Conservation (phyloP, 192 early-diverging fungal genomes). For the Neocallimastix lanati region DNA sequence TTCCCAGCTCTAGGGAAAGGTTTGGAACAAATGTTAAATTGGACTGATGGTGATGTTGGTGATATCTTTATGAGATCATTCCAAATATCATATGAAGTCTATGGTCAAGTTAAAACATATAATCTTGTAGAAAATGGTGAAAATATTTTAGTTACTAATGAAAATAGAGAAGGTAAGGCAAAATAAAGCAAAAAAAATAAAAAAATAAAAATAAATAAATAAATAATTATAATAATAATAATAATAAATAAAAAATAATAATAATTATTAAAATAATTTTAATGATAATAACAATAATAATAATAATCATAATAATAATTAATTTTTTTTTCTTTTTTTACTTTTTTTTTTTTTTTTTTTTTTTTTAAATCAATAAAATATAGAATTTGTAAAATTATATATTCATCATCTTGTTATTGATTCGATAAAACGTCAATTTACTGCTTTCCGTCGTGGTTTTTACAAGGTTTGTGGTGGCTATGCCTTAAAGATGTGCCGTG, state of each 20-base stretch:
- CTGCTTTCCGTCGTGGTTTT: constrained; percentile 63
- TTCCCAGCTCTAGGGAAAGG: constrained; percentile 58
- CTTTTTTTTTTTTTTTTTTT: too few relatives aligned
- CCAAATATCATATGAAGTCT: constrained; percentile 51
- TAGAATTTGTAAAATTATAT: constrained; percentile 52
- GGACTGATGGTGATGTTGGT: constrained; percentile 52
- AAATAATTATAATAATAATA: too few relatives aligned
- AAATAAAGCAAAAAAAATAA: too few relatives aligned
- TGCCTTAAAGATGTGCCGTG: constrained; percentile 24
- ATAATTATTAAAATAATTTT: too few relatives aligned
- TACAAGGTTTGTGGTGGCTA: constrained; percentile 46
- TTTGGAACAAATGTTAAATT: constrained; percentile 56
- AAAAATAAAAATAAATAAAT: too few relatives aligned
- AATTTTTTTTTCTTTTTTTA: too few relatives aligned
- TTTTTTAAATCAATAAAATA: too few relatives aligned
- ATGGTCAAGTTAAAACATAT: constrained; percentile 23
- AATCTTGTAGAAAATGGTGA: constrained; percentile 42
- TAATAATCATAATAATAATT: too few relatives aligned
- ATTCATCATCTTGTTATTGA: constrained; percentile 45
- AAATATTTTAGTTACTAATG: constrained; percentile 50
- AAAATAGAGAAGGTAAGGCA: constrained; percentile 39
- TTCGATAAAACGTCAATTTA: constrained; percentile 38
- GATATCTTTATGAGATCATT: constrained; percentile 70
- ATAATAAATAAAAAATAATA: too few relatives aligned
- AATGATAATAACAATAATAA: too few relatives aligned